Base-by-base conservation (phyloP, 345 rosid species). In the Hibiscus trionum region DNA sequence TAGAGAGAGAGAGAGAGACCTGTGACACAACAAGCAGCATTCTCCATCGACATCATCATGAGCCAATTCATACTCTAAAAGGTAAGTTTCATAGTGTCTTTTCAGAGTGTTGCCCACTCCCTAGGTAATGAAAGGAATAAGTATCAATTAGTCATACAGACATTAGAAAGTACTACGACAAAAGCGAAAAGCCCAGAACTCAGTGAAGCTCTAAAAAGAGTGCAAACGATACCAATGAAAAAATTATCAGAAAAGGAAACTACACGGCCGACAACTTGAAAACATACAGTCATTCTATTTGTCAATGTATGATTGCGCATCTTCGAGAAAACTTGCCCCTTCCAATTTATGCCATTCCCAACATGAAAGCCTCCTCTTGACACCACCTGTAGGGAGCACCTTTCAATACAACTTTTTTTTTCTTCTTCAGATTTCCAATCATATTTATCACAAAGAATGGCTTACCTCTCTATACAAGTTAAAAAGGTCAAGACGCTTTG, bases 241-340 rank as follows among this genome's bases (percentile, higher is more conserved):
- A 26, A n/a, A 72, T 66, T 70, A 73, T 44, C 57, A 39, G 62
- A 9, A 68, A 35, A 27, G 44, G 66, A 72, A 71, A 67, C 1
- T 39, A 63, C 35, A 68, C 17, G 65, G 44, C 29, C 15, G 17
- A 11, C 76, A 66, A 61, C 57, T 73, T 37, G 73, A 63, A 78
- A 70, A 66, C 83, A 69, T 90, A 95, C 99, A 15, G 99, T 92
- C 97, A 95, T 95, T 86, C 97, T 85, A 80, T 95, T 95, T 67
- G 98, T 92, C 76, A 88, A 78, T 5, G 99, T 96, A 78, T 96
- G 96, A 87, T 96, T 96, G 33, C 97, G 93, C 99, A 96, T 96
- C 90, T 93, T 96, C 26, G 99, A 96, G 85, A 96, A 96, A 78
- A 96, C 99, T 83, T 96, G 99, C 77, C 99, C 99, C 83, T 96